Conservation (phyloP, 2,329 filamentous ascomycete species). For the Penicillium sclerotiorum region DNA sequence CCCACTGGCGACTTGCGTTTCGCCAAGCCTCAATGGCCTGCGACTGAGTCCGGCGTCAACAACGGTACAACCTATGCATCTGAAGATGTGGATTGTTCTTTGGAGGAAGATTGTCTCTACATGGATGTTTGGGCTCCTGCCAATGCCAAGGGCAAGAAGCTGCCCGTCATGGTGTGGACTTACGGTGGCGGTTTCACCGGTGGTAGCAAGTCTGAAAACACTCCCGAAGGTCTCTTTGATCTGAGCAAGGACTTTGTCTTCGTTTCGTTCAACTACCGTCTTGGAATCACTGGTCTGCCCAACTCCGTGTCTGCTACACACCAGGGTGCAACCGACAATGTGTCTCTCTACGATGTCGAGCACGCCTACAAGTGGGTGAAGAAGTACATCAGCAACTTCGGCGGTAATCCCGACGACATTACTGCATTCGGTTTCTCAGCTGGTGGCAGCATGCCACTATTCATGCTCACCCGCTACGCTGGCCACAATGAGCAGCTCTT, state of each 20-base stretch:
- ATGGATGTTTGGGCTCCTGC: conserved; percentile 25
- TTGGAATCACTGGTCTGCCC: conserved; percentile 13
- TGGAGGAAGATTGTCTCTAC: conserved; percentile 31
- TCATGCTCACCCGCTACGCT: no score
- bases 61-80: conserved; percentile 33
- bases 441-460: no score
- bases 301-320: conserved; percentile 16
- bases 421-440: conserved; percentile 22
- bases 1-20: conserved; percentile 37
- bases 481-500: no score
- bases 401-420: conserved; percentile 20
- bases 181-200: conserved; percentile 31
- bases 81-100: conserved; percentile 36
- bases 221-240: conserved; percentile 37
- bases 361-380: conserved; percentile 21
- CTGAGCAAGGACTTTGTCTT: conserved; percentile 35
- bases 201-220: conserved; percentile 34
- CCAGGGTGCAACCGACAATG: conserved; percentile 29
- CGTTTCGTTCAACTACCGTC: conserved; percentile 39
- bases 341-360: conserved; percentile 20
- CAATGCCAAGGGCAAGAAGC: conserved; percentile 26
- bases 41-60: conserved; percentile 36
- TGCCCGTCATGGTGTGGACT: conserved; percentile 35
- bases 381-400: conserved; percentile 22
- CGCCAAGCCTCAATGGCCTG: conserved; percentile 31